Conservation (phyloP, 495 filamentous ascomycete species). For the Copromyces sp. region DNA sequence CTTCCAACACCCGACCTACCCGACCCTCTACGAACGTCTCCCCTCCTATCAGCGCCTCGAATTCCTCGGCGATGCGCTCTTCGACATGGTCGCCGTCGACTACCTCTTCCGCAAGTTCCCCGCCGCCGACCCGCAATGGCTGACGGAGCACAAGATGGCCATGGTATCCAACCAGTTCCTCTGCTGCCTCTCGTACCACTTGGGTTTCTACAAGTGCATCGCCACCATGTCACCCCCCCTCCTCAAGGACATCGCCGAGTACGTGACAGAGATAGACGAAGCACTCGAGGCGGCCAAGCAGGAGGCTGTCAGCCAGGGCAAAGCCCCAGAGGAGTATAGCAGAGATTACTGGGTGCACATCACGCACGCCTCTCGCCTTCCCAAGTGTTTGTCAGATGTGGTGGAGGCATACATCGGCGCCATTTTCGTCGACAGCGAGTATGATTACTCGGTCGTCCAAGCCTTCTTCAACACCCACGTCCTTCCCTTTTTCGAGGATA, state of each 20-base stretch:
- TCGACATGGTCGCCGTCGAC: conserved; percentile 81
- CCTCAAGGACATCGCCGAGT: conserved; percentile 55
- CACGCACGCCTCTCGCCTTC: conserved; percentile 51
- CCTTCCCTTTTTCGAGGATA: conserved; percentile 73
- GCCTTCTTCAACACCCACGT: conserved; percentile 67
- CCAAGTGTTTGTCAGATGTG: conserved; percentile 82
- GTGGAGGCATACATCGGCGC: conserved; percentile 86
- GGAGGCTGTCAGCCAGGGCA: conserved; percentile 21
- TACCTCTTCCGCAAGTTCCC: conserved; percentile 69
- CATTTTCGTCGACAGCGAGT: conserved; percentile 83
- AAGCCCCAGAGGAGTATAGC: conserved; percentile 36
- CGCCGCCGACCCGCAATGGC: conserved; percentile 82
- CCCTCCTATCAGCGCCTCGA: conserved; percentile 90
- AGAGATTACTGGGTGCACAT: conserved; percentile 70
- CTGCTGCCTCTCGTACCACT: conserved; percentile 63
- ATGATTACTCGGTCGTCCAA: conserved; percentile 63
- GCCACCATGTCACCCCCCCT: conserved; percentile 48
- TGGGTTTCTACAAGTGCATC: conserved; percentile 69
- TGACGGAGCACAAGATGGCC: conserved; percentile 99
- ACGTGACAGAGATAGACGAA: conserved; percentile 55
- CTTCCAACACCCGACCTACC: conserved; percentile 79
- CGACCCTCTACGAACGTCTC: conserved; percentile 57
- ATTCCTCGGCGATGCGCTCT: conserved; percentile 82
- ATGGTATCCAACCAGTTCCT: conserved; percentile 98
- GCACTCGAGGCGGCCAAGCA: conserved; percentile 39